phyloP scores from a whole-genome alignment of 306 rosid species.

The Trifolium dubium region DNA sequence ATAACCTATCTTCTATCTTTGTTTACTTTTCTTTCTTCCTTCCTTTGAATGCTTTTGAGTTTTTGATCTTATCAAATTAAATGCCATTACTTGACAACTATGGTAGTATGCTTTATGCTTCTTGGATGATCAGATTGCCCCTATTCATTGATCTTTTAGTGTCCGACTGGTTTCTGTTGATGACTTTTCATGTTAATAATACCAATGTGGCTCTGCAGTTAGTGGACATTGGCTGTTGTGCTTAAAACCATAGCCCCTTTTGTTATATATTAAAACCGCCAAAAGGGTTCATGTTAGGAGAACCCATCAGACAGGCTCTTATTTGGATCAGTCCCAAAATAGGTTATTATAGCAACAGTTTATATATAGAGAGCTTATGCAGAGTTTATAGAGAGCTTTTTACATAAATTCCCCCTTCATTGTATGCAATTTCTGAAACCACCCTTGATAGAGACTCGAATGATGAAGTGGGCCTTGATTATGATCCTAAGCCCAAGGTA shows the following conservation, averaged over 20 bases:
- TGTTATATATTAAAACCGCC: not conserved
- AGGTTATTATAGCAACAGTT: not conserved
- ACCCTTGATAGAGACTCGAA: not conserved
- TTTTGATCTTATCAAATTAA: constrained; percentile 18
- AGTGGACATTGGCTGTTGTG: not conserved
- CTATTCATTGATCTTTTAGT: not conserved
- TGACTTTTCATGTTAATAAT: not conserved
- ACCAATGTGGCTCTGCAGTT: not conserved
- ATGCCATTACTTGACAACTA: constrained; percentile 1
- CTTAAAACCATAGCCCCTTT: not conserved
- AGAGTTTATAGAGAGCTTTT: not conserved
- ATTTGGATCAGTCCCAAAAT: not conserved
- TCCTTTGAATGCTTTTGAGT: constrained; percentile 48
- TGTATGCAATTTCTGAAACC: not conserved
- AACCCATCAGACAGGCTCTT: not conserved
- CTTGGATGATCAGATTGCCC: constrained; percentile 15
- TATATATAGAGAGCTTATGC: not conserved
- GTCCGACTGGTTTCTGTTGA: not conserved
- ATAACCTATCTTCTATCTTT: not conserved
- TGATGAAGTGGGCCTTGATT: too few species aligned
- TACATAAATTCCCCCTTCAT: not conserved
- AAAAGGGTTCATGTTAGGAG: not conserved
- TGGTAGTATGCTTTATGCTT: constrained; percentile 35
- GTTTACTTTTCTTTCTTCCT: constrained; percentile 14
- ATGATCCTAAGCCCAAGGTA: too few species aligned